Base-by-base conservation (phyloP, 495 filamentous ascomycete genomes). In the Friedmanniomyces endolithicus region DNA sequence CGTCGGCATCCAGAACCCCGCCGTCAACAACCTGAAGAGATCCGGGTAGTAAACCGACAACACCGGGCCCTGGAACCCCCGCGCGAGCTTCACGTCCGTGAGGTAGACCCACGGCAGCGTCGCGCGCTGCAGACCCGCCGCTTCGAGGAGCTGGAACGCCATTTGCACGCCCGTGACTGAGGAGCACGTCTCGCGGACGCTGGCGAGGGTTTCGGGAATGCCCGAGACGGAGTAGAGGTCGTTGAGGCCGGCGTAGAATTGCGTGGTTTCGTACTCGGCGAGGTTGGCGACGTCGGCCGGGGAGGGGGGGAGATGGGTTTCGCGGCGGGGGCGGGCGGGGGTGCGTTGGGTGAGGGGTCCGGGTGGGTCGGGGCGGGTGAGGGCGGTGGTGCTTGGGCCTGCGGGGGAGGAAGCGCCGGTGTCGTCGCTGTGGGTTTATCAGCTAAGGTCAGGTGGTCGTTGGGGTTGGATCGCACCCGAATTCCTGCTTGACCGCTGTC, bases 261-360 rank as follows among this genome's bases (percentile, higher is more conserved):
- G 78, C 20, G 79, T 67, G 1, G 87, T 86, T 58, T 80, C 75
- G 57, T 77, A 50, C 19, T 50, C 47, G 25, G 47, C 87, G 34
- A 76, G 81, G 58, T 88, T 78, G n/a, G 84, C 86, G 46, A 97
- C 82, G 46, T 86, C 78, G 19, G 87, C 82, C 0, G 90, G 90
- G 0, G 88, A 92, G 1, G 89, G 82, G 2, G 92, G 90, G 31
- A 95, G 74, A 6, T 78, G 74, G 52, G 37, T 6, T 7, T 39
- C 20, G 56, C 70, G 74, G 41, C 66, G 53, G 79, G 75, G 8
- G 76, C 74, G 59, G 76, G 72, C 35, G 66, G 74, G 4, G 81
- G 81, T 17, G 84, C 82, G 56, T 78, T 82, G 56, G 23, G 44
- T 52, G 8, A 60, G 57, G 17, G 54, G 17, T 31, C 61, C 39